These are phyloP conservation scores for Crucibulum laeve DNA, from an alignment of 768 basidiomycete genomes.

Conservation along the genomic window DNA sequence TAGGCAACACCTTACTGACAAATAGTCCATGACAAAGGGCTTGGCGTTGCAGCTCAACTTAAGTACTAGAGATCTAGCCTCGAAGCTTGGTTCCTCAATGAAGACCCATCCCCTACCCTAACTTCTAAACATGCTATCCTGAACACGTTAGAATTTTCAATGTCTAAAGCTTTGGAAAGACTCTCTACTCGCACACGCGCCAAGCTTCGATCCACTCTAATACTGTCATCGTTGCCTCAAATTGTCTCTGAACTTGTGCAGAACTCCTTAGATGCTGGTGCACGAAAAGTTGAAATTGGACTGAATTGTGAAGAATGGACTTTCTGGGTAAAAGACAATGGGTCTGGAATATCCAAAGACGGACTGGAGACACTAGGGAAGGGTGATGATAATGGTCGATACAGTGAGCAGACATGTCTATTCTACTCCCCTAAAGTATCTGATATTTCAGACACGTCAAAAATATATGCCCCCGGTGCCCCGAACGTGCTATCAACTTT, in stretches of 20 bases:
- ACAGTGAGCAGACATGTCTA: conserved; percentile 47
- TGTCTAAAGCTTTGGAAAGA: conserved; percentile 26
- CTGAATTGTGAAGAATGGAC: conserved; percentile 76
- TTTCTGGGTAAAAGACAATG: conserved; percentile 86
- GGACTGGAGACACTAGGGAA: conserved; percentile 52
- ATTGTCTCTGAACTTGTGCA: conserved; percentile 84
- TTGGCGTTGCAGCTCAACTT: too few relatives aligned
- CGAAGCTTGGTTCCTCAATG: too few relatives aligned
- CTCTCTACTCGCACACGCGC: conserved; percentile 63
- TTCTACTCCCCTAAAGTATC: not conserved
- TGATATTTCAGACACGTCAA: conserved; percentile 68
- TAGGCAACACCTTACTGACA: too few relatives aligned
- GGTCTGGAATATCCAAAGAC: conserved; percentile 64
- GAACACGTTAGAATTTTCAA: too few relatives aligned
- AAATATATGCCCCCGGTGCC: conserved; percentile 50
- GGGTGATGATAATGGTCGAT: conserved; percentile 51
- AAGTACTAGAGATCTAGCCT: too few relatives aligned
- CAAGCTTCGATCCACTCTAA: conserved; percentile 76
- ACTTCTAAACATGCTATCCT: too few relatives aligned
- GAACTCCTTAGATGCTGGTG: conserved; percentile 83
- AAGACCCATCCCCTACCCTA: too few relatives aligned
- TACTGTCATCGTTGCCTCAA: conserved; percentile 77
- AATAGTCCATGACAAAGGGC: too few relatives aligned
- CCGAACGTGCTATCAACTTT: conserved; percentile 60
- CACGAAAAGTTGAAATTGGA: conserved; percentile 64